A percentile compares a stretch with the other conserved stretches of the same genome.
phyloP scores from a whole-genome alignment of 371 early-diverging fungal genomes.

The Pancytospora philotis region DNA sequence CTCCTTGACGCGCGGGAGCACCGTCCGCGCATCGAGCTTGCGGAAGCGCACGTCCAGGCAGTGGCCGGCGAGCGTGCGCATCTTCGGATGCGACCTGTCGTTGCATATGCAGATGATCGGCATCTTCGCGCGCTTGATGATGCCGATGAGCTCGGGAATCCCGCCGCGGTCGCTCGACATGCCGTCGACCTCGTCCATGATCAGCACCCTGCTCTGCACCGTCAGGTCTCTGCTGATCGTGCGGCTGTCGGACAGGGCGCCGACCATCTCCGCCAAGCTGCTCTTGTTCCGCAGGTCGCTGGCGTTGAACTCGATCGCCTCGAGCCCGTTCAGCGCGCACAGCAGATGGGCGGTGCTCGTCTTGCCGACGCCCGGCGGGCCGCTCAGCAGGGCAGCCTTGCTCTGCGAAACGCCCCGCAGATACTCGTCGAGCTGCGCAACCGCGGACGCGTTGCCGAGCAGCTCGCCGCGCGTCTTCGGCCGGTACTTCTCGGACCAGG shows the following conservation, averaged over 20 bases:
- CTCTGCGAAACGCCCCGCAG: constrained; percentile 60
- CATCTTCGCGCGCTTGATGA: constrained; percentile 78
- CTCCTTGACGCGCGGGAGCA: constrained; percentile 67
- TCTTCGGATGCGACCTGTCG: constrained; percentile 76
- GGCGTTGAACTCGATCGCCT: constrained; percentile 91
- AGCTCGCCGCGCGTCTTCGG: constrained; percentile 72
- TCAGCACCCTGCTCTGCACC: constrained; percentile 62
- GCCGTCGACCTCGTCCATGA: constrained; percentile 99
- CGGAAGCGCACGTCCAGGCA: constrained; percentile 76
- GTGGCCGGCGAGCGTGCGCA: constrained; percentile 72
- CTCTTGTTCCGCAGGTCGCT: constrained; percentile 88
- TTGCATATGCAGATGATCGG: constrained; percentile 98
- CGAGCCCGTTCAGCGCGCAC: constrained; percentile 67
- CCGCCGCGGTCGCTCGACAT: constrained; percentile 98
- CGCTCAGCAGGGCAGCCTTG: constrained; percentile 75
- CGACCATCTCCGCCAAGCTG: constrained; percentile 55
- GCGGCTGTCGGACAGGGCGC: constrained; percentile 30
- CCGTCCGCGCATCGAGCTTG: constrained; percentile 64
- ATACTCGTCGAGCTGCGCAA: constrained; percentile 68
- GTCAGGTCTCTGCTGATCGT: neutral
- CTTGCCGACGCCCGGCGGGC: constrained; percentile 96
- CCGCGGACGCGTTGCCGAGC: constrained; percentile 71
- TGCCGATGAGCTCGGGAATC: constrained; percentile 70
- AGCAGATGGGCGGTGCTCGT: constrained; percentile 84
- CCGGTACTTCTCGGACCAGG: constrained; percentile 92